Evolutionary conservation across 176 grass and related monocot species (phyloP).

Genomic region (Pontederia paniculata): DNA sequence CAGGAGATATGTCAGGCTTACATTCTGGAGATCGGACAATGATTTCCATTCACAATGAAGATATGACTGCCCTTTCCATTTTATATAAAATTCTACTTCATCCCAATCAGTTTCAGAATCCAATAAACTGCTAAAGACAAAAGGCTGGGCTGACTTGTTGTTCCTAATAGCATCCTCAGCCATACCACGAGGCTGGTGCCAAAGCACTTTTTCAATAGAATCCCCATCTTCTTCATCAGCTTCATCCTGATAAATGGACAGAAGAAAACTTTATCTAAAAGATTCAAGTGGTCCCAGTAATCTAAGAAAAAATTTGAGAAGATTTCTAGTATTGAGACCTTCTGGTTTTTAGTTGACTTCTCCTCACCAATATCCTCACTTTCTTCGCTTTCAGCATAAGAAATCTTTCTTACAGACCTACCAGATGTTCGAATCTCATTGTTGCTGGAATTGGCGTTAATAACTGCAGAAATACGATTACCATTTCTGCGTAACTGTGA

Average conservation of each 20-base stretch:
- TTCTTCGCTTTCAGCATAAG: slow-evolving; percentile 97
- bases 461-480: slow-evolving; percentile 18
- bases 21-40: slow-evolving; percentile 66
- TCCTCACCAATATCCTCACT: slow-evolving; percentile 72
- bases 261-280: neutral
- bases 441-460: slow-evolving; percentile 30
- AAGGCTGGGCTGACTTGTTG: slow-evolving; percentile 55
- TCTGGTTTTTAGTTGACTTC: slow-evolving; percentile 61
- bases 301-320: neutral
- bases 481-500: slow-evolving; percentile 38
- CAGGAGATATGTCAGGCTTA: slow-evolving; percentile 25
- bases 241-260: slow-evolving; percentile 48
- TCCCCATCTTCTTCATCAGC: slow-evolving; percentile 73
- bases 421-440: slow-evolving; percentile 71
- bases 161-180: slow-evolving; percentile 68
- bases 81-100: slow-evolving; percentile 94
- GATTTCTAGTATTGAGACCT: slow-evolving; percentile 31
- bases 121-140: slow-evolving; percentile 40
- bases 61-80: slow-evolving; percentile 95
- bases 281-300: no score
- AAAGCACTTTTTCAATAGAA: slow-evolving; percentile 89
- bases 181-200: slow-evolving; percentile 72
- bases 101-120: slow-evolving; percentile 68
- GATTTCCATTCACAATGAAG: slow-evolving; percentile 94
- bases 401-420: slow-evolving; percentile 70